Evolutionary conservation across 139 green algal genomes (phyloP), one percentile per base, ranked within the genome.

Genomic region (Picochlorum sp.): DNA sequence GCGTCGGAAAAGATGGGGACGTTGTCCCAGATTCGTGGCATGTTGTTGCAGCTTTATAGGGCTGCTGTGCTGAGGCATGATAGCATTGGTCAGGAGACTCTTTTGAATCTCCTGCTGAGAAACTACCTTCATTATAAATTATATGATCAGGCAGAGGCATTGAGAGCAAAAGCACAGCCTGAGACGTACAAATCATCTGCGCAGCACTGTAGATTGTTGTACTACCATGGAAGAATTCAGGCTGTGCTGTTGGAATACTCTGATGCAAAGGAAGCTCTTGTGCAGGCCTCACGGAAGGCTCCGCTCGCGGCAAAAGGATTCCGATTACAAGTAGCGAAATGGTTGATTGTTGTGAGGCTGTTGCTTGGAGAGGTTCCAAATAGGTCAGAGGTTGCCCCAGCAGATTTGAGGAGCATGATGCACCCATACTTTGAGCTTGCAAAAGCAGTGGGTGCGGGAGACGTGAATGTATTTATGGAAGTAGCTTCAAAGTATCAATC

Each of bases 301-400:
- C 90, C 89, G 8, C 67, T 61, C 14, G 58, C 67, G 6, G 89
- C 87, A 1, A 60, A 75, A 4, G 92, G 92, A 56, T 98, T 99
- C 86, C 72, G 88, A 20, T 72, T 92, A 21, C 70, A 76, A 9
- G 80, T 88, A 51, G 77, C 70, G 68, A 97, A 98, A 82, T 99
- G 94, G 94, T 79, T 96, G 47, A 67, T 71, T 31, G 60, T 92
- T 69, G 89, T 98, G 66, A 83, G 86, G 8, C 84, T 99, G 74
- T 84, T 99, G 67, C 82, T 99, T 60, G 94, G 94, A n/a, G 94
- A 99, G 78, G 87, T 97, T 51, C 94, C 94, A 3, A 87, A 96
- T 62, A 86, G 85, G 60, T 57, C 66, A 4, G 89, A 95, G 74
- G 88, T 98, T 56, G 73, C 66, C 5, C 63, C 75, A n/a, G 80